Base-by-base conservation (phyloP, 306 rosid genomes). In the Crataegus laevigata region DNA sequence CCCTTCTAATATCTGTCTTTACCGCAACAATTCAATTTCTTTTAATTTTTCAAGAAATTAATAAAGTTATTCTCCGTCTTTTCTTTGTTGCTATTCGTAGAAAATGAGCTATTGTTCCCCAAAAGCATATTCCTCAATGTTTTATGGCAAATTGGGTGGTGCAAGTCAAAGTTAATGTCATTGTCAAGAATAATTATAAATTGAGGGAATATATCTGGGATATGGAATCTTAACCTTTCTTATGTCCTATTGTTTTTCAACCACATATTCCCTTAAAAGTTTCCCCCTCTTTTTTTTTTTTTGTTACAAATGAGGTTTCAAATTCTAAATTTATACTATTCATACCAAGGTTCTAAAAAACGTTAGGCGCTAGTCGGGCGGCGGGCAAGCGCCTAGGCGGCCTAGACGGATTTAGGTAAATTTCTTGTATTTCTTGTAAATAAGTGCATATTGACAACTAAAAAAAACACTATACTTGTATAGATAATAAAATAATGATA, bases 161-260 rank as follows among this genome's bases (percentile, higher is more conserved):
- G 75, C 13, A 9, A 34, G 24, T 36, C 40, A 36, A 7, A 36
- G 40, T 7, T 6, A 36, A 36, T 36, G 10, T 6, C 40, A 36
- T 36, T 71, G 47, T 71, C 64, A 6, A 32, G 51, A 71, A 71
- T 71, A 36, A 70, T 70, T 32, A 70, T 59, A 13, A 71, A n/a
- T 71, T 11, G 34, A 22, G 32, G 40, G 66, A 55, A 55, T 57
- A 34, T 32, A 21, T 36, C 40, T 36, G 29, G 64, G 40, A 51
- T 32, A 32, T 71, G 7, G 0, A 11, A 21, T 6, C 12, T 21
- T 25, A 11, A 14, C 19, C 13, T 22, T 71, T n/a, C 32, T 54
- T 15, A 3, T 54, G 30, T 12, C 40, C 50, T 4, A 21, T 45
- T 25, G 12, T 21, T 32, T 36, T n/a, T 12, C 6, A 28, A 29